Evolutionary conservation across 2,329 filamentous ascomycete genomes (phyloP).

Genomic region (Fusarium beomiforme): DNA sequence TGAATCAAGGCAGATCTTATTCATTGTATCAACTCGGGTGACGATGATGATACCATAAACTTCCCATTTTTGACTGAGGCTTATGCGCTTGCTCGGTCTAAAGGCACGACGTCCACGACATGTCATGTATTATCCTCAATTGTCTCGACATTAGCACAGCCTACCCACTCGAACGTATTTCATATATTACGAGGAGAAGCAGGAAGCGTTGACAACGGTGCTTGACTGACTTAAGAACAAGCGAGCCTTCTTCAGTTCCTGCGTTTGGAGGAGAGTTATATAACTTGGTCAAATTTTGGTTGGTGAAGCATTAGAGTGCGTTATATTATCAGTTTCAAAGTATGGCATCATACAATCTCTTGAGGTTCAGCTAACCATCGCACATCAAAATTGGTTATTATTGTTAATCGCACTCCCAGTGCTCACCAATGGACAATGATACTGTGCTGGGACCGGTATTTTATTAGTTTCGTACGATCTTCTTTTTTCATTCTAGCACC

Average conservation of each 20-base stretch:
- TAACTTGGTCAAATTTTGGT: background rate
- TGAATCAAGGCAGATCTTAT: constrained; percentile 23
- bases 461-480: background rate
- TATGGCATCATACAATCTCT: background rate
- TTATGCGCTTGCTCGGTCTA: background rate
- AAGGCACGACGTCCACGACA: constrained; percentile 14
- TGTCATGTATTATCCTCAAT: background rate
- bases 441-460: background rate
- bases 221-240: background rate
- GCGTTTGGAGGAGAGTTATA: background rate
- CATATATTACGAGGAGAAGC: background rate
- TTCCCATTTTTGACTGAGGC: background rate
- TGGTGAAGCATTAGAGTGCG: background rate
- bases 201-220: background rate
- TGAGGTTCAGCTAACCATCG: background rate
- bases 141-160: background rate
- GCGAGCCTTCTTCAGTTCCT: background rate
- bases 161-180: background rate
- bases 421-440: background rate
- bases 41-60: background rate
- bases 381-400: background rate
- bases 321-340: background rate
- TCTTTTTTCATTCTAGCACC: background rate
- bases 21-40: constrained; percentile 5
- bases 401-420: background rate